A percentile compares a stretch with the other conserved stretches of the same genome.
phyloP scores from a whole-genome alignment of 306 rosid genomes.

The Ochetophila trinervis region DNA sequence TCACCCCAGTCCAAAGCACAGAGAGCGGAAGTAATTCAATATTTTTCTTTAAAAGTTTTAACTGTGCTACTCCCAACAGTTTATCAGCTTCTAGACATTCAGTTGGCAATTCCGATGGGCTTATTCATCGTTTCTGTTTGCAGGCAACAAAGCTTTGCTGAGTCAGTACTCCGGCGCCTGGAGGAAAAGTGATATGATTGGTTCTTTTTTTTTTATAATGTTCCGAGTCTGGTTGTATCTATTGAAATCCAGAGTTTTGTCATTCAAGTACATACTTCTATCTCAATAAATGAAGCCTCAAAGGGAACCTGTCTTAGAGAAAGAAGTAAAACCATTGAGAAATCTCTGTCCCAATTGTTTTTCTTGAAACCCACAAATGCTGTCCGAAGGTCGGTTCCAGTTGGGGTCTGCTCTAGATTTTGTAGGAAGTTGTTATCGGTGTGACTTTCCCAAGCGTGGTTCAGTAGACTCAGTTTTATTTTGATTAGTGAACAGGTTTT shows the following conservation, averaged over 20 bases:
- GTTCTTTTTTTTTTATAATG: not conserved
- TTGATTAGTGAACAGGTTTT: too few species aligned
- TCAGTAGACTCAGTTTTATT: too few species aligned
- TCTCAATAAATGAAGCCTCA: not conserved
- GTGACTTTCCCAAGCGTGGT: too few species aligned
- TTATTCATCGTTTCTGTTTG: constrained; percentile 29
- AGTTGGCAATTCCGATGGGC: not conserved
- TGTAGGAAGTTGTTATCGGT: not conserved
- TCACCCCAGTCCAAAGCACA: constrained; percentile 90
- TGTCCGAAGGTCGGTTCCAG: not conserved
- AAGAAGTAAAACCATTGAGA: not conserved
- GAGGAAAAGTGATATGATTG: constrained; percentile 55
- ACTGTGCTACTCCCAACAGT: not conserved
- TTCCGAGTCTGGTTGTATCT: not conserved
- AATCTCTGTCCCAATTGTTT: not conserved
- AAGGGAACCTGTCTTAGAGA: not conserved
- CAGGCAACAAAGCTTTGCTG: constrained; percentile 93
- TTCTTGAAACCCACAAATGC: not conserved
- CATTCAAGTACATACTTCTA: too few species aligned
- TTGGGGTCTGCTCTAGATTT: not conserved
- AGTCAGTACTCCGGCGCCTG: constrained; percentile 64
- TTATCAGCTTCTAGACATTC: not conserved
- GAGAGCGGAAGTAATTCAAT: constrained; percentile 62
- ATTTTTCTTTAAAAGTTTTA: not conserved
- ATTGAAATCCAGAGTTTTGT: not conserved